Percentiles rank a stretch among this genome's conserved stretches.
These are phyloP conservation scores for Hymenoscyphus occultus DNA, from an alignment of 2,329 filamentous ascomycete species.

Conservation along the genomic window DNA sequence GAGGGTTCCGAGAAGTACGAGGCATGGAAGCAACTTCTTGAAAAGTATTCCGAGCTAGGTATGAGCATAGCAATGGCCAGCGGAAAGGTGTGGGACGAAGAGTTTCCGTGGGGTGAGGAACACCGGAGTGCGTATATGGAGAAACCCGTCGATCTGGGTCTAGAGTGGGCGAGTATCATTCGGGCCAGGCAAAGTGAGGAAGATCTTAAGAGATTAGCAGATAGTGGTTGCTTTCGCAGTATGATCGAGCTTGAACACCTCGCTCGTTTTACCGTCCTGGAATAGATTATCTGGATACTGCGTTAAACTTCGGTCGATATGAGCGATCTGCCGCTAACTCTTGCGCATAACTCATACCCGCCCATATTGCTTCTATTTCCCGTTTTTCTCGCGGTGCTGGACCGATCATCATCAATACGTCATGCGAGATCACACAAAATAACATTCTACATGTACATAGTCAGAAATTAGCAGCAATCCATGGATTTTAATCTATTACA, in stretches of 20 bases:
- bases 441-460: no score
- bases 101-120: not conserved
- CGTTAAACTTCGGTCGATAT: no score
- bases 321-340: no score
- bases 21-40: not conserved
- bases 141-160: not conserved
- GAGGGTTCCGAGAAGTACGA: not conserved
- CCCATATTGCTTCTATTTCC: no score
- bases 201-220: not conserved
- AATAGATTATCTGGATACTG: not conserved
- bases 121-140: not conserved
- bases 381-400: no score
- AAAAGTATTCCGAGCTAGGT: not conserved
- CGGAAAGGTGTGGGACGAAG: not conserved
- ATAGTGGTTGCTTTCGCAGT: not conserved
- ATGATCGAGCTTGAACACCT: not conserved
- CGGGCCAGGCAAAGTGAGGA: not conserved
- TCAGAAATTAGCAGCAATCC: no score
- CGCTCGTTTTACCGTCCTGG: not conserved
- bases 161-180: not conserved
- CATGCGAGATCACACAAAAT: no score
- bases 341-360: no score
- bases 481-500: no score
- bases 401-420: no score
- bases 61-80: not conserved